phyloP scores from a whole-genome alignment of 495 filamentous ascomycete genomes.

The Penicillium simplicissimum region DNA sequence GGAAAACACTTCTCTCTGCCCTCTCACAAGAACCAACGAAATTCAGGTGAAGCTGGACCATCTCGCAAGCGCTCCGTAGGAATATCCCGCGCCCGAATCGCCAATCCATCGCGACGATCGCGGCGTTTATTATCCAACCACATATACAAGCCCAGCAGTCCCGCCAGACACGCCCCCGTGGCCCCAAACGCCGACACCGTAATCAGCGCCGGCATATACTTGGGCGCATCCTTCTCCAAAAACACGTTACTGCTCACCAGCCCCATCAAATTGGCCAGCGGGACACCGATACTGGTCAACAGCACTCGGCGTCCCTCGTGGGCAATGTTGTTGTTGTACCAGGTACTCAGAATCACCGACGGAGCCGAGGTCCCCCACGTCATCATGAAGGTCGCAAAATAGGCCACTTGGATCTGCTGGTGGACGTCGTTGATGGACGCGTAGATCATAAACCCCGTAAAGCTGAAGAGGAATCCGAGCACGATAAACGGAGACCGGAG shows the following conservation, averaged over 20 bases:
- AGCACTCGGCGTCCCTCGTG: constrained; percentile 68
- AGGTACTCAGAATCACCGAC: constrained; percentile 50
- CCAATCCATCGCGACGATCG: constrained; percentile 59
- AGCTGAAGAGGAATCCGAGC: constrained; percentile 67
- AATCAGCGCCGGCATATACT: constrained; percentile 70
- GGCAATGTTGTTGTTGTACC: constrained; percentile 79
- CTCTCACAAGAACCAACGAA: constrained; percentile 60
- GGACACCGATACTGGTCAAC: constrained; percentile 68
- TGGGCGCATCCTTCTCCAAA: constrained; percentile 62
- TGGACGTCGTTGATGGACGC: constrained; percentile 58
- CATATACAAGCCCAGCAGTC: constrained; percentile 65
- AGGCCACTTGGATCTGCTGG: constrained; percentile 58
- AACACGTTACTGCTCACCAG: constrained; percentile 72
- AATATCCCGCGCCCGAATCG: constrained; percentile 60
- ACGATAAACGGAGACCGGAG: constrained; percentile 71
- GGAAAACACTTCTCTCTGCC: background rate
- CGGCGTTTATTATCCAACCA: constrained; percentile 65
- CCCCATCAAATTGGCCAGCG: constrained; percentile 74
- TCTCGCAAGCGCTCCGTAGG: constrained; percentile 66
- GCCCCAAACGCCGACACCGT: constrained; percentile 73
- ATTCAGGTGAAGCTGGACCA: constrained; percentile 61
- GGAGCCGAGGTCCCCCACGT: constrained; percentile 60
- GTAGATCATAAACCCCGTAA: constrained; percentile 71
- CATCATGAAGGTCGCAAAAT: constrained; percentile 80
- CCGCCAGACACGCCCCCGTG: constrained; percentile 55